Percentiles rank a stretch among this genome's conserved stretches.
phyloP scores from a whole-genome alignment of 2,329 filamentous ascomycete genomes.

The Dactylonectria estremocensis region DNA sequence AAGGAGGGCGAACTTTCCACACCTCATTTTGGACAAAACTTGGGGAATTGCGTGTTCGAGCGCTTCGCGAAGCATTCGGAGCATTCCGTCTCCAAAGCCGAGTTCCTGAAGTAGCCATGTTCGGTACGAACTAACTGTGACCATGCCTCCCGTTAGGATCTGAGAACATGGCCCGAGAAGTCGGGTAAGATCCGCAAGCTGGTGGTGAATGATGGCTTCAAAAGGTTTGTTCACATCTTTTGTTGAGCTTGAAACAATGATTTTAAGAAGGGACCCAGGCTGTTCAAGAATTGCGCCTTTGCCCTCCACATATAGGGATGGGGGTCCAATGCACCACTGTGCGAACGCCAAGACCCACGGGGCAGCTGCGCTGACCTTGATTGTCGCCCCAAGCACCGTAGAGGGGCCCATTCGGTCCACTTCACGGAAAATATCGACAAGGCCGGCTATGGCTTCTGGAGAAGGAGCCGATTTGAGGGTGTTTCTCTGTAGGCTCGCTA shows the following conservation, averaged over 20 bases:
- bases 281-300: neutral
- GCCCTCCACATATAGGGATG: neutral
- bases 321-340: constrained; percentile 11
- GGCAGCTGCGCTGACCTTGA: neutral
- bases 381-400: neutral
- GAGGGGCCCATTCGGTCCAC: neutral
- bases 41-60: neutral
- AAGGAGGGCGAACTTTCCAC: neutral
- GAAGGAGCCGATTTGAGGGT: neutral
- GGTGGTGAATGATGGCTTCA: too few species aligned
- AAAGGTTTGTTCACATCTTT: too few species aligned
- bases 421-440: constrained; percentile 11
- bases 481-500: too few species aligned
- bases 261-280: neutral
- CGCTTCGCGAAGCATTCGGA: neutral
- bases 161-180: neutral
- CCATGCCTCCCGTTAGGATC: neutral
- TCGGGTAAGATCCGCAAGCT: neutral
- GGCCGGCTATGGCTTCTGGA: neutral
- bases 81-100: neutral
- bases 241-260: neutral
- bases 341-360: constrained; percentile 12
- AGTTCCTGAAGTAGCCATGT: neutral
- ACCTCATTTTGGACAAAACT: neutral
- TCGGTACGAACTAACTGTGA: neutral